phyloP scores from a whole-genome alignment of 1,284 basidiomycete species.

The Ustilago cynodontis region DNA sequence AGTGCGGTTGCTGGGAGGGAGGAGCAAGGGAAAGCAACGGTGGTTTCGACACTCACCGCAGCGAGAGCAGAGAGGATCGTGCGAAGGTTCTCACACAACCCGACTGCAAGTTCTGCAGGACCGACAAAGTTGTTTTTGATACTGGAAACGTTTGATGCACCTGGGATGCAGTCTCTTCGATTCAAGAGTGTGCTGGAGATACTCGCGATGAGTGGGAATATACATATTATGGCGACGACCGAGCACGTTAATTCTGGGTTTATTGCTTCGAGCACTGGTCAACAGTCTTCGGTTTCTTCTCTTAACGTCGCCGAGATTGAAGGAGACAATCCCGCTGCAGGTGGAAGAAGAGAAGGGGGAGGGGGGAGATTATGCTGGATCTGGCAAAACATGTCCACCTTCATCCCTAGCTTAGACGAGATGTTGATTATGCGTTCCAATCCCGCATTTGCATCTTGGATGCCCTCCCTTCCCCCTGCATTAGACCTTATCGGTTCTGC shows the following conservation, averaged over 20 bases:
- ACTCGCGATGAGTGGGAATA: constrained; percentile 23
- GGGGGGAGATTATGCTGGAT: constrained; percentile 39
- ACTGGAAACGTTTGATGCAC: constrained; percentile 49
- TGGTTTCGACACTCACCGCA: constrained; percentile 36
- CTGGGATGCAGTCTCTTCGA: constrained; percentile 41
- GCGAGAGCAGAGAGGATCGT: constrained; percentile 46
- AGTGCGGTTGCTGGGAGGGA: constrained; percentile 10
- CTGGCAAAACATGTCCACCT: constrained; percentile 54
- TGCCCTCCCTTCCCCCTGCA: constrained; percentile 33
- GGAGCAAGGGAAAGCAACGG: constrained; percentile 1
- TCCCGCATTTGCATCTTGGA: constrained; percentile 42
- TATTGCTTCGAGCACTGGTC: constrained; percentile 28
- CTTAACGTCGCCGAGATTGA: not conserved
- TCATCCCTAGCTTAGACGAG: constrained; percentile 38
- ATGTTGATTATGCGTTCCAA: constrained; percentile 54
- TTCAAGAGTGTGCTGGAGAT: constrained; percentile 44
- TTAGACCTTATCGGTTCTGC: constrained; percentile 41
- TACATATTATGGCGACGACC: constrained; percentile 51
- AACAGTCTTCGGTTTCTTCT: constrained; percentile 1
- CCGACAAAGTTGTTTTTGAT: constrained; percentile 42
- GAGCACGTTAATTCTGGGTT: constrained; percentile 51
- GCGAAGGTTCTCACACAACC: constrained; percentile 10
- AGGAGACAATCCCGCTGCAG: too few species aligned
- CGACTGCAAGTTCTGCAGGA: constrained; percentile 3
- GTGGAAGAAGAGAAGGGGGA: not conserved